phyloP scores from a whole-genome alignment of 225 moss, liverwort and hornwort genomes.

The Pleurozium schreberi region DNA sequence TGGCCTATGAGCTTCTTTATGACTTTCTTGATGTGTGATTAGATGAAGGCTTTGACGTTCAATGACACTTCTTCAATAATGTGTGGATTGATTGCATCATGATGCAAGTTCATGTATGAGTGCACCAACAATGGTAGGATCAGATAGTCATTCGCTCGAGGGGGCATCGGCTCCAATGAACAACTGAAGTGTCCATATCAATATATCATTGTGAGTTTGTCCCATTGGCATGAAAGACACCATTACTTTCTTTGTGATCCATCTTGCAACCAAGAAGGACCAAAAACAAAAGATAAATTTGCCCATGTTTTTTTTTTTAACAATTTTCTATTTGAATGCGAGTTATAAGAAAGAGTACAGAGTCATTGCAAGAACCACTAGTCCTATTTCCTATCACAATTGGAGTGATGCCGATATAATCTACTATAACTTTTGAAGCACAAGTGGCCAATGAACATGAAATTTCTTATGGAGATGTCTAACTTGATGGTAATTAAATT shows the following conservation, averaged over 20 bases:
- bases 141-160: not conserved
- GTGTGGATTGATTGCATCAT: not conserved
- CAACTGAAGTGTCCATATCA: not conserved
- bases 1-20: not conserved
- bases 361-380: no score
- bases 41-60: not conserved
- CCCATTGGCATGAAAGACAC: not conserved
- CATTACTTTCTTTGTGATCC: not conserved
- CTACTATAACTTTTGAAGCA: no score
- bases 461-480: no score
- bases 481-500: no score
- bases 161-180: fast-evolving
- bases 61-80: not conserved
- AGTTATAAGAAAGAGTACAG: no score
- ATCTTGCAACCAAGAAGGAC: not conserved
- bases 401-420: no score
- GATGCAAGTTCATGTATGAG: not conserved
- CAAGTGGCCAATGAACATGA: no score
- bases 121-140: not conserved
- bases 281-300: not conserved
- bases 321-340: not conserved
- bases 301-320: not conserved
- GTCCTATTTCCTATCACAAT: no score
- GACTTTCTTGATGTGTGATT: not conserved
- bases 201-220: not conserved